phyloP scores from a whole-genome alignment of 2,329 filamentous ascomycete species.

The Epichloe glyceriae region DNA sequence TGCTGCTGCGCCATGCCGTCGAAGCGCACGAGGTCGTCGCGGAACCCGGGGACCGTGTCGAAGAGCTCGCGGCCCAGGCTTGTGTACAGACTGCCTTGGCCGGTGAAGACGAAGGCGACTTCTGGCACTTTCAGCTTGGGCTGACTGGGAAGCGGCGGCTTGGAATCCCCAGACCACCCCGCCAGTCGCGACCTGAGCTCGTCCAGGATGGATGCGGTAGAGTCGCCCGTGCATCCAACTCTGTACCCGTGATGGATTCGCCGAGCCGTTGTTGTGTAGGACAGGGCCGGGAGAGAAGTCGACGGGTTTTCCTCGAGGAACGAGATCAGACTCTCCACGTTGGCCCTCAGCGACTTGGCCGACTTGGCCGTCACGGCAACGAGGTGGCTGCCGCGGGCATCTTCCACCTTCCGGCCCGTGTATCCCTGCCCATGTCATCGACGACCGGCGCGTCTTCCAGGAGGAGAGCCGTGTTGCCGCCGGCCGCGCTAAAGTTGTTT shows the following conservation, averaged over 20 bases:
- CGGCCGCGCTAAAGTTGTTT: constrained; percentile 61
- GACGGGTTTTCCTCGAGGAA: constrained; percentile 40
- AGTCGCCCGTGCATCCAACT: constrained; percentile 29
- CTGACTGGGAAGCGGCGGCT: constrained; percentile 1
- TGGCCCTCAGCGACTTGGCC: constrained; percentile 42
- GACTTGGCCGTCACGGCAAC: constrained; percentile 45
- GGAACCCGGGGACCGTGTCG: constrained; percentile 18
- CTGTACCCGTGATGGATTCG: constrained; percentile 47
- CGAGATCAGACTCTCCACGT: constrained; percentile 39
- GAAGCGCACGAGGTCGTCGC: constrained; percentile 19
- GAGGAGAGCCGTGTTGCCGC: constrained; percentile 56
- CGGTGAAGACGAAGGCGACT: constrained; percentile 31
- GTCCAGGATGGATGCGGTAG: not conserved
- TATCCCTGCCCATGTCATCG: constrained; percentile 28
- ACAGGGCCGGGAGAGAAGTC: constrained; percentile 41
- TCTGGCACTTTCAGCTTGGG: not conserved
- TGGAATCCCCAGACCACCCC: not conserved
- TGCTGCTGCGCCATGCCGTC: constrained; percentile 18
- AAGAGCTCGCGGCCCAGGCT: constrained; percentile 23
- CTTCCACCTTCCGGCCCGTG: too few species aligned
- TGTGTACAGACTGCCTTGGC: constrained; percentile 27
- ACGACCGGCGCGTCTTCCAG: constrained; percentile 46
- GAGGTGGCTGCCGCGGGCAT: constrained; percentile 38
- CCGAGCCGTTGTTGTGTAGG: constrained; percentile 57
- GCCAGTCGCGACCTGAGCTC: not conserved